Evolutionary conservation across 2,329 filamentous ascomycete genomes (phyloP).

Genomic region (Sarocladium kiliense): DNA sequence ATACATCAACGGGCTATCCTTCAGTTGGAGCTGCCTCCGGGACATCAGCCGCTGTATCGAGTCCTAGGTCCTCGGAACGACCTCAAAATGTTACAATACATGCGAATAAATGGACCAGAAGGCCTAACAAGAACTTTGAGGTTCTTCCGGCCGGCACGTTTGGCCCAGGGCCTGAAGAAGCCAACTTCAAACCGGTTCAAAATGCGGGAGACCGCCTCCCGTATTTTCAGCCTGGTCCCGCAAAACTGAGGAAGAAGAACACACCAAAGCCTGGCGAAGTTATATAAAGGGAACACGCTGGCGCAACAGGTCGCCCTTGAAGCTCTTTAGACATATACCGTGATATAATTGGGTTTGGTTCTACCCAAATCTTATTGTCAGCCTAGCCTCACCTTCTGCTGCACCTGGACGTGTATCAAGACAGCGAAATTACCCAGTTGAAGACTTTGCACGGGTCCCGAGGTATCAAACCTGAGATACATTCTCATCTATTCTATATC

Average conservation of each 20-base stretch:
- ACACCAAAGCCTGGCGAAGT: not conserved
- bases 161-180: slow-evolving; percentile 2
- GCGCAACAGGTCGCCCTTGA: not conserved
- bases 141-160: slow-evolving; percentile 10
- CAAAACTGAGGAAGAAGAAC: slow-evolving; percentile 3
- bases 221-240: slow-evolving; percentile 4
- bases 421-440: too few species aligned
- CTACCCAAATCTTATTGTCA: too few species aligned
- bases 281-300: not conserved
- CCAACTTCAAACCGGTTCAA: not conserved
- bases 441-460: too few species aligned
- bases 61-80: not conserved
- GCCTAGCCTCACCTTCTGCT: too few species aligned
- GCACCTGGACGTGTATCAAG: too few species aligned
- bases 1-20: too few species aligned
- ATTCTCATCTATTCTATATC: not conserved
- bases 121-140: slow-evolving; percentile 9
- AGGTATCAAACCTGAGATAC: too few species aligned
- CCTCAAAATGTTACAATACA: not conserved
- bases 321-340: not conserved
- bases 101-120: not conserved
- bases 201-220: not conserved
- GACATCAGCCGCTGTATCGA: not conserved
- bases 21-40: too few species aligned
- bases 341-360: not conserved